Base-by-base conservation (phyloP, 2,329 filamentous ascomycete species). In the Knufia fluminis region DNA sequence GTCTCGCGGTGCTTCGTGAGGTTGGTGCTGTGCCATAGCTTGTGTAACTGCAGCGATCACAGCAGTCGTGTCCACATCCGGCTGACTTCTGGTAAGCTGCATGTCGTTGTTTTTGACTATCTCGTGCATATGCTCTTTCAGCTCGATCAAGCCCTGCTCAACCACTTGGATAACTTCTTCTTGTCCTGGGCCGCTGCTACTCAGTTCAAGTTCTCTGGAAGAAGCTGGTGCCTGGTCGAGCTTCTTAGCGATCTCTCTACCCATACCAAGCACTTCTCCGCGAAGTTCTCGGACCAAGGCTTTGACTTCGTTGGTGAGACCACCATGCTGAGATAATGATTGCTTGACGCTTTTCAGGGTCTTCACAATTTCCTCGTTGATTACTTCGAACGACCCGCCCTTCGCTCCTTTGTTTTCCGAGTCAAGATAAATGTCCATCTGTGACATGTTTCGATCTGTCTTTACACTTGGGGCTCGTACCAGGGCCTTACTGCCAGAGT, bases 231-330 rank as follows among this genome's bases (percentile, higher is more conserved):
- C 17, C 45, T 75, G 72, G 54, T 92, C 86, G n/a, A 97, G 76
- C 57, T 89, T 85, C 50, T 87, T 83, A 35, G 85, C 89, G 42
- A 97, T 80, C 57, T 96, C 89, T 50, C 91, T 78, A 3, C 91
- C 91, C 90, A 96, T 96, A 2, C 89, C 90, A 3, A 96, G 75
- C 7, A 97, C 89, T 63, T 97, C 91, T 2, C 89, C 90, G 19
- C 91, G 83, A 31, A 97, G 75, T 61, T 96, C 90, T 20, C 89
- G 83, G 7, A 96, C 86, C 7, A 95, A 75, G 3, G 87, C 83
- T 67, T 97, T 97, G 55, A 95, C 87, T 64, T 94, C 88, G 49
- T 88, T 88, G 1, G 89, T 95, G 46, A 96, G 77, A 3, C 90
- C 88, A 51, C 91, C 91, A 35, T 86, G 82, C 65, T 94, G 86